Conservation (phyloP, 352 stramenopile species). For the Chrysophaeum taylorii region DNA sequence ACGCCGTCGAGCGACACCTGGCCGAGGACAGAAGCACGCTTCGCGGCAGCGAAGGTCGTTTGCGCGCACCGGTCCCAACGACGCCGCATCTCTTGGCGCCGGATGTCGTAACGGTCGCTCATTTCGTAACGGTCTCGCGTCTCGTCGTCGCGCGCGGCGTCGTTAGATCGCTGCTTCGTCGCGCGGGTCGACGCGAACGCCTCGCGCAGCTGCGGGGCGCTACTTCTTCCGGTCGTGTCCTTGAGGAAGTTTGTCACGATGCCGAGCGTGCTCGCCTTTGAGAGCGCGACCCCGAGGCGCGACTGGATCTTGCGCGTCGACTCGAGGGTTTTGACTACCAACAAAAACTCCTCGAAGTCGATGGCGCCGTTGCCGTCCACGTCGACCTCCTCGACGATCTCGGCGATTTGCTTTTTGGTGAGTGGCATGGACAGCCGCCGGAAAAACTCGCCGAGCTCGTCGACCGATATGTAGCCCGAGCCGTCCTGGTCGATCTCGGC, state of each 20-base stretch:
- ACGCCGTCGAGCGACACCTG: background rate
- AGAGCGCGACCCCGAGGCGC: background rate
- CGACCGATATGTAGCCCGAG: slow-evolving; percentile 10
- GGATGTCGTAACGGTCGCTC: background rate
- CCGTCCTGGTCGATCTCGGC: slow-evolving; percentile 18
- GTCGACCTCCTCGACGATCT: slow-evolving; percentile 20
- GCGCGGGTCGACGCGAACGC: background rate
- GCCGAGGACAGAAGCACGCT: background rate
- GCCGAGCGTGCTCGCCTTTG: background rate
- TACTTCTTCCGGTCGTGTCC: background rate
- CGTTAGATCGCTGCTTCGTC: background rate
- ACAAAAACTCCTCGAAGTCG: slow-evolving; percentile 14
- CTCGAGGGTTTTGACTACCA: slow-evolving; percentile 2
- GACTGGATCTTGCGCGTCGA: background rate
- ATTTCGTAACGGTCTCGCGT: background rate
- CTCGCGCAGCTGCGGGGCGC: background rate
- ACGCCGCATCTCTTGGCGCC: background rate
- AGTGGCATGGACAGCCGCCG: slow-evolving; percentile 19
- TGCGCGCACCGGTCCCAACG: background rate
- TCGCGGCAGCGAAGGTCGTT: background rate
- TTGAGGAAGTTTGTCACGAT: background rate
- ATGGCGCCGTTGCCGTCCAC: slow-evolving; percentile 17
- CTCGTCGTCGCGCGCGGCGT: background rate
- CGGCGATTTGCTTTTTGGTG: slow-evolving; percentile 14
- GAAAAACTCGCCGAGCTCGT: slow-evolving; percentile 20